These are phyloP conservation scores for Lactarius tabidus DNA, from an alignment of 768 basidiomycete genomes.

Conservation along the genomic window DNA sequence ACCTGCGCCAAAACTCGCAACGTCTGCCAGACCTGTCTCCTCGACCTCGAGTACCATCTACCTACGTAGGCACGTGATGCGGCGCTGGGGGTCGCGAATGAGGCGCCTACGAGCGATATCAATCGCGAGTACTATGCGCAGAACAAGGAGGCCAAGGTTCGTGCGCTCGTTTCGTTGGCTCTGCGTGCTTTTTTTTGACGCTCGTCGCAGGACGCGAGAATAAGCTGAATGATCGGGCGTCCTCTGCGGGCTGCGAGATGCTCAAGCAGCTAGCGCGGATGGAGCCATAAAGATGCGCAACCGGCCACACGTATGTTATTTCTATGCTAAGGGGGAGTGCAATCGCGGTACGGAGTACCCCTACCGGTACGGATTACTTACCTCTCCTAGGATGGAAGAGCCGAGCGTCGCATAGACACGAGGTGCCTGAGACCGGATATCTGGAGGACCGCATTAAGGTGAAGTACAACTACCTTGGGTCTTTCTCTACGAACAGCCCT, in stretches of 20 bases:
- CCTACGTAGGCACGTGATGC: conserved; percentile 98
- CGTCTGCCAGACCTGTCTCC: conserved; percentile 94
- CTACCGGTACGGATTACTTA: conserved; percentile 50
- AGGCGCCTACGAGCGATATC: conserved; percentile 94
- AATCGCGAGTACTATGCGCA: conserved; percentile 95
- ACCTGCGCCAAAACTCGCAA: conserved; percentile 96
- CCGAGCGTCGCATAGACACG: too few relatives aligned
- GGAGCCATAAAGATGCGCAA: conserved; percentile 99
- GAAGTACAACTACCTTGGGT: too few relatives aligned
- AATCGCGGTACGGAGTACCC: conserved; percentile 90
- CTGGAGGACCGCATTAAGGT: too few relatives aligned
- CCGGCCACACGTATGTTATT: conserved; percentile 88
- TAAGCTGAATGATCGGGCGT: conserved; percentile 56
- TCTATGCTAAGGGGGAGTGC: conserved; percentile 95
- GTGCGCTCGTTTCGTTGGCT: conserved; percentile 25
- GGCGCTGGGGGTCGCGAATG: conserved; percentile 77
- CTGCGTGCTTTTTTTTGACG: too few relatives aligned
- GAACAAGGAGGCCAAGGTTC: conserved; percentile 82
- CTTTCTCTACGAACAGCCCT: too few relatives aligned
- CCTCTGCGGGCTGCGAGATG: conserved; percentile 91
- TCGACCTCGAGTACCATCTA: conserved; percentile 93
- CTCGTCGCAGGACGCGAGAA: conserved; percentile 56
- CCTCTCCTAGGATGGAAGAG: not conserved
- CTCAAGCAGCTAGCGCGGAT: conserved; percentile 90
- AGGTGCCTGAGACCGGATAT: too few relatives aligned